phyloP scores from a whole-genome alignment of 768 basidiomycete species.

The Rhizopogon salebrosus region DNA sequence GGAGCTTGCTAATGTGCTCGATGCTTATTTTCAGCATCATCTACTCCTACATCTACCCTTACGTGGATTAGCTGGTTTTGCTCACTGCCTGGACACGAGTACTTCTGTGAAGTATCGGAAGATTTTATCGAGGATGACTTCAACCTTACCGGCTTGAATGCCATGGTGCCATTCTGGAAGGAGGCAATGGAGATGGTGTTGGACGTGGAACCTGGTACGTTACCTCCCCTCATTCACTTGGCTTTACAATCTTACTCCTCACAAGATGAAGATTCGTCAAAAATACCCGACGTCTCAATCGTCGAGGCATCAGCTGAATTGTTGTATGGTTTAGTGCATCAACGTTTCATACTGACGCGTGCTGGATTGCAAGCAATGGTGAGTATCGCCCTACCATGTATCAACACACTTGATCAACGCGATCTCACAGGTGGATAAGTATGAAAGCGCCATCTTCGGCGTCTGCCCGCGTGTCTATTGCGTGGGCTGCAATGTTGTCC shows the following conservation, averaged over 20 bases:
- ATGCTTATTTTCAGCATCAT: slow-evolving; percentile 53
- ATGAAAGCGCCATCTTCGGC: slow-evolving; percentile 87
- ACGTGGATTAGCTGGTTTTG: slow-evolving; percentile 98
- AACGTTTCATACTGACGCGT: slow-evolving; percentile 94
- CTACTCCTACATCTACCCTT: slow-evolving; percentile 84
- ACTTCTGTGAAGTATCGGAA: slow-evolving; percentile 96
- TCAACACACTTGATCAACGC: slow-evolving; percentile 9
- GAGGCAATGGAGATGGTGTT: slow-evolving; percentile 99
- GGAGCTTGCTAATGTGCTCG: not conserved
- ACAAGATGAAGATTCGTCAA: slow-evolving; percentile 83
- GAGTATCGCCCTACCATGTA: slow-evolving; percentile 12
- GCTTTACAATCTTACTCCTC: slow-evolving; percentile 14
- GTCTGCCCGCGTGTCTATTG: slow-evolving; percentile 96
- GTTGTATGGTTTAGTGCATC: slow-evolving; percentile 95
- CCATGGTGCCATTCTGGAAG: slow-evolving; percentile 98
- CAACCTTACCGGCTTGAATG: slow-evolving; percentile 93
- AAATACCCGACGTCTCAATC: slow-evolving; percentile 98
- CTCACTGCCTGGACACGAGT: slow-evolving; percentile 91
- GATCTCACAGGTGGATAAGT: slow-evolving; percentile 80
- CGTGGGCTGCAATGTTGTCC: slow-evolving; percentile 81
- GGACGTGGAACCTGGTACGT: slow-evolving; percentile 95
- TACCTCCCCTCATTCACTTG: slow-evolving; percentile 3
- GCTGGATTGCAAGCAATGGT: slow-evolving; percentile 95
- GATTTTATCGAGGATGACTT: slow-evolving; percentile 99
- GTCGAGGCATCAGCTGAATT: slow-evolving; percentile 97